Evolutionary conservation across 2,329 filamentous ascomycete species (phyloP).

Genomic region (Biscogniauxia mediterranea): DNA sequence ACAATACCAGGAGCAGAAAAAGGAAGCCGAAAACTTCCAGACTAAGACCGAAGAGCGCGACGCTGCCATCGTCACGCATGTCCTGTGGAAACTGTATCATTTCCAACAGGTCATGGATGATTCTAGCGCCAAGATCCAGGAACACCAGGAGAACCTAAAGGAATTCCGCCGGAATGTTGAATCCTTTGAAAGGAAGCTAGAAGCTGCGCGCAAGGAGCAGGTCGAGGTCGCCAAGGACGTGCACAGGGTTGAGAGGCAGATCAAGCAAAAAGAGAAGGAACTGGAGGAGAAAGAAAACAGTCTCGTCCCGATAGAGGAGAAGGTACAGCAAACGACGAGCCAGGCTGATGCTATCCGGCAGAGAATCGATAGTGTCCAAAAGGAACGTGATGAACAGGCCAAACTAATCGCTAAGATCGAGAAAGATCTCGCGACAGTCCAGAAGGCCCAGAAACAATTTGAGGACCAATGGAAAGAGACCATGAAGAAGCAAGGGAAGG

Average conservation of each 20-base stretch:
- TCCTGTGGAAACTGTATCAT: conserved; percentile 94
- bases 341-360: conserved; percentile 67
- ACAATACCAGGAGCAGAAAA: conserved; percentile 95
- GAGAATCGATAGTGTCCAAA: conserved; percentile 68
- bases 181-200: conserved; percentile 75
- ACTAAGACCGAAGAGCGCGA: conserved; percentile 88
- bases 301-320: conserved; percentile 87
- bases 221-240: conserved; percentile 73
- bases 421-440: conserved; percentile 78
- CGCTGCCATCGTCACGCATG: conserved; percentile 86
- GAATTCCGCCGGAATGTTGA: conserved; percentile 87
- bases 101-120: conserved; percentile 92
- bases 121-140: conserved; percentile 84
- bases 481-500: conserved; percentile 81
- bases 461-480: conserved; percentile 84
- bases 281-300: conserved; percentile 84
- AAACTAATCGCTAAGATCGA: conserved; percentile 69
- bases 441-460: conserved; percentile 86
- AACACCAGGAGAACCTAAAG: conserved; percentile 91
- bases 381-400: conserved; percentile 72
- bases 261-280: conserved; percentile 81
- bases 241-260: conserved; percentile 76
- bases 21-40: conserved; percentile 90
- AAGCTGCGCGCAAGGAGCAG: conserved; percentile 82
- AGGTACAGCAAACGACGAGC: conserved; percentile 74